Conservation (phyloP, 2,329 filamentous ascomycete species). For the Exserohilum turcica region DNA sequence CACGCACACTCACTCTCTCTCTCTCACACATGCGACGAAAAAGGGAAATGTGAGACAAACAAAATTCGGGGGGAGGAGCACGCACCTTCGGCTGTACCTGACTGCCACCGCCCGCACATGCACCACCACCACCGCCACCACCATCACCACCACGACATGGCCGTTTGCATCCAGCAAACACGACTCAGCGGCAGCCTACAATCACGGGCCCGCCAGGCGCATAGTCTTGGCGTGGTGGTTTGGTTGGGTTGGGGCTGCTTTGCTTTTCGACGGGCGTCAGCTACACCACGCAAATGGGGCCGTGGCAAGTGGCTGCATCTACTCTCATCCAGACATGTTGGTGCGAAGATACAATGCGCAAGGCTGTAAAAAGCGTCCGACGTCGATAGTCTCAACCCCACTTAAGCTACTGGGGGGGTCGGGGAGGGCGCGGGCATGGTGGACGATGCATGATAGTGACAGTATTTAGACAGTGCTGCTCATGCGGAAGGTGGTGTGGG, state of each 20-base stretch:
- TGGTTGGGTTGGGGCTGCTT: no score
- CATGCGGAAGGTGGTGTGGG: conserved; percentile 42
- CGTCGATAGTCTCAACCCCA: conserved; percentile 31
- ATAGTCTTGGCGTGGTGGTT: conserved; percentile 1
- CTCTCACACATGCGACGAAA: conserved; percentile 15
- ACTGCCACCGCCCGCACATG: conserved; percentile 16
- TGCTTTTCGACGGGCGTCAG: conserved; percentile 2
- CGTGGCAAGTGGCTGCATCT: conserved; percentile 3
- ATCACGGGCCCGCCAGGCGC: conserved; percentile 21
- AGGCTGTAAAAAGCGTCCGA: conserved; percentile 28
- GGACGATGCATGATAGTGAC: conserved; percentile 34
- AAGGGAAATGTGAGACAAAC: conserved; percentile 25
- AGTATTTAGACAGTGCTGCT: conserved; percentile 44
- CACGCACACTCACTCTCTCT: no score
- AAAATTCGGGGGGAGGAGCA: conserved; percentile 23
- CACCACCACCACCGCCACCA: conserved; percentile 10
- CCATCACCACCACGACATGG: conserved; percentile 10
- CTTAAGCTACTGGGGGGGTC: conserved; percentile 29
- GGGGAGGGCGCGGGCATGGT: conserved; percentile 35
- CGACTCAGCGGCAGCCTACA: conserved; percentile 12
- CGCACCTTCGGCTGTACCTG: conserved; percentile 33
- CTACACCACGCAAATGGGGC: not conserved
- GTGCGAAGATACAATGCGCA: conserved; percentile 27
- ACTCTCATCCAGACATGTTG: conserved; percentile 15
- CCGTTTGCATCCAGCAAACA: conserved; percentile 17